phyloP scores from a whole-genome alignment of 2,329 filamentous ascomycete genomes.

The Cercospora berteroae region DNA sequence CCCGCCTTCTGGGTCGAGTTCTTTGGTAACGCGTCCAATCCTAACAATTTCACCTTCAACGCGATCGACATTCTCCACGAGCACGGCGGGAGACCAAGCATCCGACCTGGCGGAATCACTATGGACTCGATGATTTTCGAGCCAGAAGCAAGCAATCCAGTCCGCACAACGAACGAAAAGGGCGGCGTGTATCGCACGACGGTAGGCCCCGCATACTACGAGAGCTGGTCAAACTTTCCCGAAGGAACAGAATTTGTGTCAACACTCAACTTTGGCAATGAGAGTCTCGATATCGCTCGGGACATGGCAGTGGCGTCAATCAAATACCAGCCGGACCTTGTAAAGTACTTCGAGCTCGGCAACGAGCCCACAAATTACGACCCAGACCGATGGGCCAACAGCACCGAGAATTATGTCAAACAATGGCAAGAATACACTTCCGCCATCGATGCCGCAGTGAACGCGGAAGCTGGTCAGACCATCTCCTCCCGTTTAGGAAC shows the following conservation, averaged over 20 bases:
- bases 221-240: conserved; percentile 36
- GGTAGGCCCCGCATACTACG: conserved; percentile 33
- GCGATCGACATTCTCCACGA: conserved; percentile 29
- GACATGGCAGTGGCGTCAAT: conserved; percentile 33
- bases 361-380: conserved; percentile 36
- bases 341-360: conserved; percentile 34
- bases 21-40: conserved; percentile 30
- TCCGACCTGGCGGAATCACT: conserved; percentile 34
- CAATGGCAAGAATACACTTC: conserved; percentile 35
- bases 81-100: conserved; percentile 32
- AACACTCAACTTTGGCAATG: conserved; percentile 35
- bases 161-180: conserved; percentile 27
- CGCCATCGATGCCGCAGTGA: conserved; percentile 31
- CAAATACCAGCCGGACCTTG: conserved; percentile 28
- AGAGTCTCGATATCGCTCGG: conserved; percentile 31
- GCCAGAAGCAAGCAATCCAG: conserved; percentile 25
- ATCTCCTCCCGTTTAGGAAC: conserved; percentile 13
- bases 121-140: conserved; percentile 37
- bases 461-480: conserved; percentile 7
- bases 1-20: conserved; percentile 37
- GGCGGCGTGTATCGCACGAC: conserved; percentile 35
- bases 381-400: conserved; percentile 28
- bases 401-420: conserved; percentile 31
- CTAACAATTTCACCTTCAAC: conserved; percentile 32
- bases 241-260: conserved; percentile 32